Evolutionary conservation across 2,329 filamentous ascomycete species (phyloP), one percentile per base, ranked within the genome.

Genomic region (Gremmenia infestans): DNA sequence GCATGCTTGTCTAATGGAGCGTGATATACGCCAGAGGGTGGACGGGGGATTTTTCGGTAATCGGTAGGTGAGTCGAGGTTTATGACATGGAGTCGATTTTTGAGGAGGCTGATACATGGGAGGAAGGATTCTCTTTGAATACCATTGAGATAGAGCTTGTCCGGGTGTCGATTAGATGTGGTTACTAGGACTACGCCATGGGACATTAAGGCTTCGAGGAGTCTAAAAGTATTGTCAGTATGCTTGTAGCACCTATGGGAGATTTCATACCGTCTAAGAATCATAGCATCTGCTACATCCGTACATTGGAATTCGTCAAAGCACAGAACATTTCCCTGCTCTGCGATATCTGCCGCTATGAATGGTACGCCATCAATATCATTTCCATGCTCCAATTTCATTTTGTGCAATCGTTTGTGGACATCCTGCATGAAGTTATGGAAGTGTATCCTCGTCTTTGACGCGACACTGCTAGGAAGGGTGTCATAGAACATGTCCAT

Each of bases 401-500:
- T 86, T 69, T 84, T 85, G 76, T 97, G 94, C 66, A 97, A 76
- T 58, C 93, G 82, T 72, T 87, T 91, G 75, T 99, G 94, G 49
- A 97, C 88, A 72, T 96, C 89, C 72, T 97, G 94, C 94, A 99
- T 99, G 77, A 99, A 99, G 72, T 96, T 96, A 77, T 97, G 91
- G 74, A 99, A 99, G 76, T 99, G 94, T 68, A 99, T 97, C 48
- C 94, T 82, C 48, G 87, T 95, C 76, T 96, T 97, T 35, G 85
- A 83, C 55, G 79, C 81, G 62, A 97, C 91, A 57, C 87, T 87
- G 15, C 77, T 71, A 0, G 94, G 94, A 22, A 97, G 77, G 0
- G 93, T 97, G 62, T 97, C 92, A 75, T 92, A 96, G 72, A 97
- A 97, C 50, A 99, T 78, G 70, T 99, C 93, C 94, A 99, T 99